A percentile compares a stretch with the other conserved stretches of the same genome.
Conservation (phyloP, 108 stramenopile species). For the Phaeodactylum tricornutum region DNA sequence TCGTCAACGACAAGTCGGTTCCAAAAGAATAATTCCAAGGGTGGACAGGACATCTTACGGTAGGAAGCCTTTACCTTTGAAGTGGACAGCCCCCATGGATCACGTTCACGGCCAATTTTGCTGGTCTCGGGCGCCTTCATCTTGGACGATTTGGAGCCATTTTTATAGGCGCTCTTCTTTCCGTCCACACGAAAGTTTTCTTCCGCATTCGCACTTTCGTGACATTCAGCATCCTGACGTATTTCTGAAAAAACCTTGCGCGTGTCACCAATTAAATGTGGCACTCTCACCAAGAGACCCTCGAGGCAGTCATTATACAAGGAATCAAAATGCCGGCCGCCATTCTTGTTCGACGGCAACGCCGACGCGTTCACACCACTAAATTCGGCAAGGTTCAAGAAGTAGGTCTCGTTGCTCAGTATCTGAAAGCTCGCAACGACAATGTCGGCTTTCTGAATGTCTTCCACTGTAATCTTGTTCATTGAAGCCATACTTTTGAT, state of each 20-base stretch:
- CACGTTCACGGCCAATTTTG: conserved; percentile 7
- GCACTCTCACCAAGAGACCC: conserved; percentile 4
- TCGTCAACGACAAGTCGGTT: conserved; percentile 47
- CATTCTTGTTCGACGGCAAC: conserved; percentile 16
- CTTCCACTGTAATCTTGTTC: conserved; percentile 17
- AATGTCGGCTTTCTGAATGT: conserved; percentile 21
- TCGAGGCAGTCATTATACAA: conserved; percentile 16
- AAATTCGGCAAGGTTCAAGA: conserved; percentile 14
- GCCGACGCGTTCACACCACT: conserved; percentile 13
- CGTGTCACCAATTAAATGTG: not conserved
- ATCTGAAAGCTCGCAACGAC: conserved; percentile 20
- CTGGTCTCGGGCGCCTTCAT: conserved; percentile 1
- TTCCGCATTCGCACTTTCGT: not conserved
- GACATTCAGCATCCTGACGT: conserved; percentile 4
- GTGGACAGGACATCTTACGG: conserved; percentile 10
- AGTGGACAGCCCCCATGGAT: conserved; percentile 12
- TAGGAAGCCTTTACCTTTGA: not conserved
- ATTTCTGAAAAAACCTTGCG: not conserved
- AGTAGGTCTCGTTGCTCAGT: conserved; percentile 21
- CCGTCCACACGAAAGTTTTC: conserved; percentile 14
- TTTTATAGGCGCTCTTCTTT: conserved; percentile 16
- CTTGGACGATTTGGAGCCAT: not conserved
- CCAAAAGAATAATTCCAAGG: conserved; percentile 42
- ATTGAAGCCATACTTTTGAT: conserved; percentile 16
- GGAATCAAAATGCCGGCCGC: conserved; percentile 22